phyloP scores from a whole-genome alignment of 1,284 basidiomycete species.

The Coniophora puteana region DNA sequence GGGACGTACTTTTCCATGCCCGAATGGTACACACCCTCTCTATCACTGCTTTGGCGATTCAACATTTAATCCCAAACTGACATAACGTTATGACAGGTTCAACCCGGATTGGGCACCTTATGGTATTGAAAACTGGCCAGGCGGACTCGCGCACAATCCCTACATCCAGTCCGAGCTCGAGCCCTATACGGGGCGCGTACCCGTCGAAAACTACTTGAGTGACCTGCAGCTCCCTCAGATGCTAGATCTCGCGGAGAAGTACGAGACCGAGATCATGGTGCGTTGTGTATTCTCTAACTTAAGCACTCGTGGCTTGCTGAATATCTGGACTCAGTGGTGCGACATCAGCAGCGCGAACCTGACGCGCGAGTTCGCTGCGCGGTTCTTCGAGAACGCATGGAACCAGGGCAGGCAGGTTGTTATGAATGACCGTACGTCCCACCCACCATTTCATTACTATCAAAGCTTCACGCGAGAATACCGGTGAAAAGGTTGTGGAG shows the following conservation, averaged over 20 bases:
- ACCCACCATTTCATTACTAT: background rate
- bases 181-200: slow-evolving; percentile 48
- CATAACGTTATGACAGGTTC: slow-evolving; percentile 33
- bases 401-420: slow-evolving; percentile 48
- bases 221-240: slow-evolving; percentile 57
- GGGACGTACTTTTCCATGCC: slow-evolving; percentile 50
- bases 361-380: slow-evolving; percentile 42
- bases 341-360: slow-evolving; percentile 58
- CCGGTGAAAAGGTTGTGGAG: slow-evolving; percentile 40
- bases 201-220: slow-evolving; percentile 47
- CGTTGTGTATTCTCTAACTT: slow-evolving; percentile 6
- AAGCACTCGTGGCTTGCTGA: background rate
- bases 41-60: background rate
- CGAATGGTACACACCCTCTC: slow-evolving; percentile 38
- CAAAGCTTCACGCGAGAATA: slow-evolving; percentile 1
- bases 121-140: slow-evolving; percentile 49
- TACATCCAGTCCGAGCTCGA: slow-evolving; percentile 46
- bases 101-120: slow-evolving; percentile 51
- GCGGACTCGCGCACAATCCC: slow-evolving; percentile 48
- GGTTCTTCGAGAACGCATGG: slow-evolving; percentile 49
- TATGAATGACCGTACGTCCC: slow-evolving; percentile 48
- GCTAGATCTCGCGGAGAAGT: slow-evolving; percentile 45
- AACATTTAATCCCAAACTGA: no score
- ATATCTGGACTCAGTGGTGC: slow-evolving; percentile 43
- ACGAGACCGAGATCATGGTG: slow-evolving; percentile 56